Evolutionary conservation across 371 early-diverging fungal species (phyloP), one percentile per base, ranked within the genome.

Genomic region (Batkoa obscura): DNA sequence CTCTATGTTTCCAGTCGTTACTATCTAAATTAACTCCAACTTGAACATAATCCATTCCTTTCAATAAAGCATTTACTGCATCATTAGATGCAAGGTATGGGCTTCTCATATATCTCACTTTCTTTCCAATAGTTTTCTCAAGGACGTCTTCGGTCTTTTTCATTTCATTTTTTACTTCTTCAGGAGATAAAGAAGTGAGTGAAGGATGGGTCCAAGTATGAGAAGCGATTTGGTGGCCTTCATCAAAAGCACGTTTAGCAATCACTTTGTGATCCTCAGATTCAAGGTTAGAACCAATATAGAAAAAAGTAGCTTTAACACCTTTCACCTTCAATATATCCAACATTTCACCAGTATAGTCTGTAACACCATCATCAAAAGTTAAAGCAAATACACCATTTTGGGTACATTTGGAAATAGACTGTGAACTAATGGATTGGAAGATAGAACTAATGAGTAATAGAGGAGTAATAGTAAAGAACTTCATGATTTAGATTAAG

Each of bases 261-360:
- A 56, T 37, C 12, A 4, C 3, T 4, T 30, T 39, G 12, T 56
- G 36, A 5, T 34, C 23, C 2, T 31, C 34, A 38, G 41, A 43
- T 4, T 56, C 57, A 8, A 65, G 47, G 1, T 62, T 67, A 8
- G 64, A 49, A 5, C 83, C 84, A 63, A 79, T 73, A 13, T 81
- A 63, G 62, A 81, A 86, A 60, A 83, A 84, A 0, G 84, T 86
- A 0, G 72, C 81, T 52, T 72, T 79, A 50, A 72, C 61, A 30
- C 67, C 46, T 15, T 64, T 37, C 3, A 56, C 41, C 33, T 68
- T 67, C 32, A 84, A 61, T 10, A 64, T 56, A 37, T 73, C 71
- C 5, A 86, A 60, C 0, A 83, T 58, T 10, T 69, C 62, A 15
- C 15, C 43, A 2, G 77, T 76, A 35, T 66, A 71, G 2, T 46